phyloP scores from a whole-genome alignment of 306 rosid species.

The Biancaea sappan region DNA sequence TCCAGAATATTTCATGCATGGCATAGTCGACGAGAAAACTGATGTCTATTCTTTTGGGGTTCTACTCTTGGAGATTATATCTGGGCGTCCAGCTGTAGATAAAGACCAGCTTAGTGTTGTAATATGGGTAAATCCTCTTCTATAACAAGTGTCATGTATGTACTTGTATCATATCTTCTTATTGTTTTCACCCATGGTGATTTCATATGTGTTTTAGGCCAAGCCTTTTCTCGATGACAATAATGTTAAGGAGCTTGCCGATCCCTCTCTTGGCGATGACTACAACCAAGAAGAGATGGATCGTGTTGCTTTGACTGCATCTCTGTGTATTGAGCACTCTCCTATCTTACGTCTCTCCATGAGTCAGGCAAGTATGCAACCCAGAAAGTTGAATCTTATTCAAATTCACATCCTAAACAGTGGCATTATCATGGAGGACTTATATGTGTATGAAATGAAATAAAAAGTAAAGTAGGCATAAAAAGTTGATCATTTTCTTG shows the following conservation, averaged over 20 bases:
- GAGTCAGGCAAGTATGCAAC: constrained; percentile 69
- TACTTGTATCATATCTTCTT: background rate
- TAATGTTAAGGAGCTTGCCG: constrained; percentile 54
- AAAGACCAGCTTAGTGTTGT: constrained; percentile 60
- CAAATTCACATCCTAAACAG: background rate
- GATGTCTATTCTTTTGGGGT: constrained; percentile 90
- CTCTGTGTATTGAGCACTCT: constrained; percentile 73
- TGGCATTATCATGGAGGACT: background rate
- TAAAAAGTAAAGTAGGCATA: background rate
- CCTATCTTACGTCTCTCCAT: constrained; percentile 78
- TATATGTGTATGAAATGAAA: too few species aligned
- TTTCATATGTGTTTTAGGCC: constrained; percentile 51
- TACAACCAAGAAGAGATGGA: constrained; percentile 54
- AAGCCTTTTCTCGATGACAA: constrained; percentile 64
- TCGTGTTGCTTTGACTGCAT: constrained; percentile 63
- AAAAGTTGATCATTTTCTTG: constrained; percentile 2
- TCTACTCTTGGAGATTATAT: constrained; percentile 82
- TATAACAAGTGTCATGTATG: constrained; percentile 1
- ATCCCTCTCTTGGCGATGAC: constrained; percentile 69
- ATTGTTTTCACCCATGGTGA: background rate
- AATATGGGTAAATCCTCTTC: constrained; percentile 59
- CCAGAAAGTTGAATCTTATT: constrained; percentile 12
- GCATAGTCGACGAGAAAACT: constrained; percentile 92
- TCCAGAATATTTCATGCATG: constrained; percentile 95
- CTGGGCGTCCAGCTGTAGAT: constrained; percentile 84